A percentile compares a stretch with the other conserved stretches of the same genome.
Evolutionary conservation across 2,329 filamentous ascomycete species (phyloP).

Genomic region (Xenosphaeropsis pyriputrescens): DNA sequence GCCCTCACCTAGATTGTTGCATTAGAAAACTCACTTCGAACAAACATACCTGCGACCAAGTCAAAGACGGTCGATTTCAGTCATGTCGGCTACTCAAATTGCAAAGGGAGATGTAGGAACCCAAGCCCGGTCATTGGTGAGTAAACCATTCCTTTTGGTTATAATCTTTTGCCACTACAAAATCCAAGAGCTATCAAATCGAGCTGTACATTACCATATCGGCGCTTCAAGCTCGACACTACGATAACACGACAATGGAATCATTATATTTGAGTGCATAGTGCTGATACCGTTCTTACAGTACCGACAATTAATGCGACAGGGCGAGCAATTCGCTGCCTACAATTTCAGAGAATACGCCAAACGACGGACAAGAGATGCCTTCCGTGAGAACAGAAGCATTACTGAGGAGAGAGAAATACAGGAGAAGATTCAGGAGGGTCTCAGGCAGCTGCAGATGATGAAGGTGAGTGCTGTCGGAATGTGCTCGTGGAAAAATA

Average conservation of each 20-base stretch:
- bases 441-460: slow-evolving; percentile 71
- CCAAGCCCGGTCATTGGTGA: slow-evolving; percentile 18
- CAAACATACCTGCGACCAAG: no score
- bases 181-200: neutral
- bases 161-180: no score
- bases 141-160: slow-evolving; percentile 1
- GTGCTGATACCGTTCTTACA: slow-evolving; percentile 20
- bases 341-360: slow-evolving; percentile 99
- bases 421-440: slow-evolving; percentile 82
- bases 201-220: neutral
- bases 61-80: slow-evolving; percentile 1
- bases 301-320: slow-evolving; percentile 87
- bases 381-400: slow-evolving; percentile 67
- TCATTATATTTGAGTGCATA: neutral
- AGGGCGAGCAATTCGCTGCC: slow-evolving; percentile 72
- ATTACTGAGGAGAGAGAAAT: slow-evolving; percentile 62
- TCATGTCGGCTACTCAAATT: slow-evolving; percentile 13
- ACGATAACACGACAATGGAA: neutral
- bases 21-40: neutral
- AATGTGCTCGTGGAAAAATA: no score
- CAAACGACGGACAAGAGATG: slow-evolving; percentile 75
- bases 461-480: slow-evolving; percentile 56
- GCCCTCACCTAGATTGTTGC: no score
- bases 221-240: neutral
- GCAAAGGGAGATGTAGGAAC: slow-evolving; percentile 13